A percentile compares a stretch with the other conserved stretches of the same genome.
Evolutionary conservation across 2,329 filamentous ascomycete genomes (phyloP).

Genomic region (Microdochium paspali): DNA sequence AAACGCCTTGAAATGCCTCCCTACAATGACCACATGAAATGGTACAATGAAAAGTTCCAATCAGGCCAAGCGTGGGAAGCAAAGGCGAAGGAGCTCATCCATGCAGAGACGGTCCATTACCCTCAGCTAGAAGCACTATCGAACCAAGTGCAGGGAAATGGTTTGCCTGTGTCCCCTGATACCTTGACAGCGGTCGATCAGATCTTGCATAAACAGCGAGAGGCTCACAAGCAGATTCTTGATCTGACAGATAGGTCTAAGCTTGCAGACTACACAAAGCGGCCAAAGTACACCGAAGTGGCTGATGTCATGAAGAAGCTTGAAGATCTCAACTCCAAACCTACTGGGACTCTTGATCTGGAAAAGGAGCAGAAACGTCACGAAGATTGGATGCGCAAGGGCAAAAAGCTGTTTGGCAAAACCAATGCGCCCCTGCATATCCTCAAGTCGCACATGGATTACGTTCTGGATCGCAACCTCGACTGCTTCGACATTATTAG

Average conservation of each 20-base stretch:
- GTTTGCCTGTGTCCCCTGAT: slow-evolving; percentile 71
- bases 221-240: slow-evolving; percentile 82
- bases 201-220: slow-evolving; percentile 90
- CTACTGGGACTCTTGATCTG: slow-evolving; percentile 79
- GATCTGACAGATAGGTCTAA: slow-evolving; percentile 72
- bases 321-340: slow-evolving; percentile 86
- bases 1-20: slow-evolving; percentile 67
- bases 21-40: slow-evolving; percentile 70
- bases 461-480: slow-evolving; percentile 79
- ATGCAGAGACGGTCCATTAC: slow-evolving; percentile 86
- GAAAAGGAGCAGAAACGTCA: slow-evolving; percentile 92
- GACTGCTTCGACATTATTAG: slow-evolving; percentile 81
- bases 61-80: slow-evolving; percentile 83
- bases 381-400: slow-evolving; percentile 98
- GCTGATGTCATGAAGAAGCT: slow-evolving; percentile 80
- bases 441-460: slow-evolving; percentile 86
- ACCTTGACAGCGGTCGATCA: slow-evolving; percentile 79
- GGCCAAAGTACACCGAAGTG: slow-evolving; percentile 85
- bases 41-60: slow-evolving; percentile 65
- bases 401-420: slow-evolving; percentile 96
- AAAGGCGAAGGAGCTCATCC: slow-evolving; percentile 86
- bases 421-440: slow-evolving; percentile 96
- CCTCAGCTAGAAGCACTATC: slow-evolving; percentile 89
- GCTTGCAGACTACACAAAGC: slow-evolving; percentile 63
- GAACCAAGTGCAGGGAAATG: slow-evolving; percentile 60